phyloP scores from a whole-genome alignment of 495 filamentous ascomycete species.

The Xylaria scruposa region DNA sequence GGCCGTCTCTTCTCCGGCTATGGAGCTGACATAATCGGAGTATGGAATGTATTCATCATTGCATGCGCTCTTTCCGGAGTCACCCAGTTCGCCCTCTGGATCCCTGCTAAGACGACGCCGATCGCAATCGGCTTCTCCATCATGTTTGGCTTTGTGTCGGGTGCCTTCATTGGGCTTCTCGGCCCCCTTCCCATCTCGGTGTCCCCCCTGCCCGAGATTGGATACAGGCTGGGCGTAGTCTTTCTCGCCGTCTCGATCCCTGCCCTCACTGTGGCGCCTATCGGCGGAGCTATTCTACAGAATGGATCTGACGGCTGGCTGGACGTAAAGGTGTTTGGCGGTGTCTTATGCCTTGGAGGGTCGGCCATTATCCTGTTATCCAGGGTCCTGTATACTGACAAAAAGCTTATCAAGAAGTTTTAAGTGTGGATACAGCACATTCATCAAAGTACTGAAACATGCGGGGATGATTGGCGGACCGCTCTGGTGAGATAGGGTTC shows the following conservation, averaged over 20 bases:
- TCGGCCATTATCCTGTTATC: slow-evolving; percentile 29
- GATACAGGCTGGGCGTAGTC: slow-evolving; percentile 34
- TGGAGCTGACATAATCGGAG: slow-evolving; percentile 66
- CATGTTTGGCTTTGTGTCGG: slow-evolving; percentile 25
- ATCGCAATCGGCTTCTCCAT: slow-evolving; percentile 24
- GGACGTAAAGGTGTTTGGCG: slow-evolving; percentile 30
- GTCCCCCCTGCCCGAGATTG: slow-evolving; percentile 26
- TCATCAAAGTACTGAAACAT: not conserved
- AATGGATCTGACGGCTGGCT: slow-evolving; percentile 17
- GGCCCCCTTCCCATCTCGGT: slow-evolving; percentile 22
- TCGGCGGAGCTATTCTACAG: slow-evolving; percentile 28
- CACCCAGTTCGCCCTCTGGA: slow-evolving; percentile 66
- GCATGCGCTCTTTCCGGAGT: slow-evolving; percentile 60
- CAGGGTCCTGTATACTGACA: slow-evolving; percentile 20
- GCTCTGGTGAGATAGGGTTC: not conserved
- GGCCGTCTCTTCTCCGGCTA: slow-evolving; percentile 64
- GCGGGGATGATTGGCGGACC: not conserved
- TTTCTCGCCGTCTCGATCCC: slow-evolving; percentile 49
- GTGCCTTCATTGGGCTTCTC: slow-evolving; percentile 26
- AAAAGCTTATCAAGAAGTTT: slow-evolving; percentile 5
- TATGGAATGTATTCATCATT: slow-evolving; percentile 63
- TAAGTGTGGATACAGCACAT: not conserved
- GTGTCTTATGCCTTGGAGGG: slow-evolving; percentile 30
- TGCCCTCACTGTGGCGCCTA: slow-evolving; percentile 29
- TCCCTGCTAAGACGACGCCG: slow-evolving; percentile 45